These are phyloP conservation scores for Mycotypha africana DNA, from an alignment of 371 early-diverging fungal species.

Conservation along the genomic window DNA sequence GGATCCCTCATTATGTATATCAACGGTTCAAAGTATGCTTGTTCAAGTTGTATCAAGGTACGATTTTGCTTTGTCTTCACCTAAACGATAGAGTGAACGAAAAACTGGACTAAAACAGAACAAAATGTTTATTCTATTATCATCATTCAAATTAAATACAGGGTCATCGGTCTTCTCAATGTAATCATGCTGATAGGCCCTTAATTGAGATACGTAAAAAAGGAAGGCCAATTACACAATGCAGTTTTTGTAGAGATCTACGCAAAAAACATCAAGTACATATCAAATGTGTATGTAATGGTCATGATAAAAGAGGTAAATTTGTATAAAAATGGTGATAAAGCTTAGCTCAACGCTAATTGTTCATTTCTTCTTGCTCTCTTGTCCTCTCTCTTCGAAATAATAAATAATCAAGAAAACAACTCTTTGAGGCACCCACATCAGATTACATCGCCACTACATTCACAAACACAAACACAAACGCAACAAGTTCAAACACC, in stretches of 20 bases:
- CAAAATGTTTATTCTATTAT: no score
- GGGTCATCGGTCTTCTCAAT: constrained; percentile 64
- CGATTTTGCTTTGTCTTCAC: no score
- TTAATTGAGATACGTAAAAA: constrained; percentile 69
- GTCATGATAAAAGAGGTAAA: constrained; percentile 38
- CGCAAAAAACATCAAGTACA: constrained; percentile 72
- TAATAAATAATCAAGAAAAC: no score
- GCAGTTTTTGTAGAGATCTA: constrained; percentile 69
- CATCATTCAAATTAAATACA: constrained; percentile 22
- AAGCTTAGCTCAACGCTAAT: no score
- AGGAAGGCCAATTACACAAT: constrained; percentile 79
- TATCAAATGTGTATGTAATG: constrained; percentile 68
- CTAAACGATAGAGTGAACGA: background rate
- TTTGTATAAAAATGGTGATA: no score
- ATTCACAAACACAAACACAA: no score
- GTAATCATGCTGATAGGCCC: constrained; percentile 59
- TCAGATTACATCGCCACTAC: no score
- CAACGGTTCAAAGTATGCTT: constrained; percentile 34
- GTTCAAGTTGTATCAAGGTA: constrained; percentile 37
- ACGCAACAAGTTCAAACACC: no score
- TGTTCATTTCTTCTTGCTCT: no score
- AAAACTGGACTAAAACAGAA: no score
- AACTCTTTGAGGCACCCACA: no score
- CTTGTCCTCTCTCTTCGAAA: no score
- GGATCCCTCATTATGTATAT: constrained; percentile 19